Conservation (phyloP, 768 basidiomycete species). For the Lentinula detonsa region DNA sequence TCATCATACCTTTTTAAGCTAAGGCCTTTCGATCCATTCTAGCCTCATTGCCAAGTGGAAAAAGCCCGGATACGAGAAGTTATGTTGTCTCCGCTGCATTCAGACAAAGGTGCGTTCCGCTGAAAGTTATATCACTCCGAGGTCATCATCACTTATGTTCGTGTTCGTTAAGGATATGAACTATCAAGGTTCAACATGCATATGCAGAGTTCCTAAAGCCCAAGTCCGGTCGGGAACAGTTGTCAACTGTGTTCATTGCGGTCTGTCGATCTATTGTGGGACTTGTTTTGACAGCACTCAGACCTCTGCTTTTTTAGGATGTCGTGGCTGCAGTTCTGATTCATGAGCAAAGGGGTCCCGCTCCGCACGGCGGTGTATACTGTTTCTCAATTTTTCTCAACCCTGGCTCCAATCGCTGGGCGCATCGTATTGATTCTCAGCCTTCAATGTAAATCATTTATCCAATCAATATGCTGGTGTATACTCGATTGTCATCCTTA, state of each 20-base stretch:
- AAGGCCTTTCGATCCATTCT: background rate
- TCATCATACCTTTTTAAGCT: background rate
- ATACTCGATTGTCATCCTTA: too few relatives aligned
- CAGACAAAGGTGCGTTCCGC: slow-evolving; percentile 67
- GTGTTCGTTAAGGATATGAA: slow-evolving; percentile 80
- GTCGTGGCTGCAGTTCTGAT: slow-evolving; percentile 88
- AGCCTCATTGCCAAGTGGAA: slow-evolving; percentile 96
- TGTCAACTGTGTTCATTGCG: slow-evolving; percentile 96
- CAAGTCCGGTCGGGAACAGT: slow-evolving; percentile 85
- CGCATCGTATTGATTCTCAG: background rate
- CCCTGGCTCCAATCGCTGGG: background rate
- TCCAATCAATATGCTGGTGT: too few relatives aligned
- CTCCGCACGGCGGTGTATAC: background rate
- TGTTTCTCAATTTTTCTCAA: background rate
- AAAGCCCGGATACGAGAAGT: slow-evolving; percentile 96
- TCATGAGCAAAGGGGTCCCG: slow-evolving; percentile 34
- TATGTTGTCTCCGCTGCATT: slow-evolving; percentile 95
- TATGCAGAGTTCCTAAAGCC: slow-evolving; percentile 95
- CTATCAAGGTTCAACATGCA: slow-evolving; percentile 96
- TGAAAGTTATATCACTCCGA: background rate
- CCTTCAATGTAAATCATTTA: too few relatives aligned
- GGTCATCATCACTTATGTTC: background rate
- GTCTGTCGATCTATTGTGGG: slow-evolving; percentile 40
- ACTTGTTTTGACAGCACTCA: background rate
- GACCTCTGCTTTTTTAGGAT: slow-evolving; percentile 42